Base-by-base conservation (phyloP, 768 basidiomycete genomes). In the Hygrophoropsis aurantiaca region DNA sequence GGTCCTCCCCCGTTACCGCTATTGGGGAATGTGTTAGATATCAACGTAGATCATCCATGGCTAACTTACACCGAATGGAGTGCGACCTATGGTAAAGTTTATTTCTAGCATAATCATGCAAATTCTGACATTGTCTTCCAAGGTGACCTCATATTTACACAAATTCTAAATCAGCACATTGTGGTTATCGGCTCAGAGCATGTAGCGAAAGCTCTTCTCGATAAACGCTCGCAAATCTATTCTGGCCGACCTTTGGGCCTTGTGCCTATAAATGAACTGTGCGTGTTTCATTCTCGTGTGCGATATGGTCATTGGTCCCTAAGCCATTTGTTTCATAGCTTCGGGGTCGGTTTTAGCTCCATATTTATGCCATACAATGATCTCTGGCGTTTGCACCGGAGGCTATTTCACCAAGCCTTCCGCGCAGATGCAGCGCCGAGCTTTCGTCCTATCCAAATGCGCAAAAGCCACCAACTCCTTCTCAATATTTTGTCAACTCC, bases 281-380 rank as follows among this genome's bases (percentile, higher is more conserved):
- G 21, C 53, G 52, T 15, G n/a, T n/a, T n/a, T 20, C 9, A 2
- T 21, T 15, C 25, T 13, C 6, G 32, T 19, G 18, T 21, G 4
- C 7, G 13, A 6, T 10, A 4, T 20, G 11, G 26, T 15, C 26
- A 20, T 24, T 4, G 11, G 16, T 19, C 24, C 1, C 41, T 46
- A n/a, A 40, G n/a, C 18, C 2, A 11, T 24, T 19, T n/a, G n/a
- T n/a, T n/a, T n/a, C 33, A 38, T 23, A 65, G 64, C 24, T 45
- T 64, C 20, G 59, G 59, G 18, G 37, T 39, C 5, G 59, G 55
- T n/a, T 68, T 64, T 44, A 50, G 49, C 2, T 58, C 56, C 9
- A 43, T 54, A 26, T 58, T 60, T 32, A 23, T 66, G 16, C 58
- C 58, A 3, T 65, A 65, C 32, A 58, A 62, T 11, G 58, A 60